Percentiles rank a stretch among this genome's conserved stretches.
Evolutionary conservation across 371 early-diverging fungal genomes (phyloP).

Genomic region (Choanephora cucurbitarum): DNA sequence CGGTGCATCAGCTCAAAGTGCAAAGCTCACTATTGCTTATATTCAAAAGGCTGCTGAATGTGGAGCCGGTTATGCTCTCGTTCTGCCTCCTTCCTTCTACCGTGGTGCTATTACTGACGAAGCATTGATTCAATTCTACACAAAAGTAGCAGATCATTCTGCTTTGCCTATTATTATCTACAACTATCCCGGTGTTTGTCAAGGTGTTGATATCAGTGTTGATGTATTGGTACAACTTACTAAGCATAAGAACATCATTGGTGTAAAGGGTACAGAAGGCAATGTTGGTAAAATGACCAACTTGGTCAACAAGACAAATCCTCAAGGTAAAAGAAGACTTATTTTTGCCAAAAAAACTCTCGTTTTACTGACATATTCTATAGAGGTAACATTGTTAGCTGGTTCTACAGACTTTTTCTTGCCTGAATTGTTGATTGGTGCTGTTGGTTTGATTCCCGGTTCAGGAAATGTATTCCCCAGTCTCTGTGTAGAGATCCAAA

Average conservation of each 20-base stretch:
- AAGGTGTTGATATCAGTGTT: constrained; percentile 44
- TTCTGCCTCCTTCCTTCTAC: constrained; percentile 51
- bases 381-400: constrained; percentile 44
- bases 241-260: constrained; percentile 46
- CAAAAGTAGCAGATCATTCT: constrained; percentile 40
- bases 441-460: constrained; percentile 46
- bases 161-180: constrained; percentile 50
- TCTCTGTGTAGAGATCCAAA: constrained; percentile 39
- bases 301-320: constrained; percentile 26
- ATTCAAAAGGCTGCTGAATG: constrained; percentile 35
- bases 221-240: constrained; percentile 31
- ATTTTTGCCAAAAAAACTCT: no score
- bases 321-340: constrained; percentile 25
- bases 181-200: constrained; percentile 53
- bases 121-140: constrained; percentile 34
- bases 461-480: constrained; percentile 44
- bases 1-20: constrained; percentile 43
- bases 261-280: constrained; percentile 52
- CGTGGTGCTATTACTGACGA: constrained; percentile 30
- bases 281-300: constrained; percentile 53
- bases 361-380: no score
- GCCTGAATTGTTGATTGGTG: constrained; percentile 44
- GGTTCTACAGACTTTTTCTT: constrained; percentile 51
- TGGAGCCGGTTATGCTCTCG: constrained; percentile 40
- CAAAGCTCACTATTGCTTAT: constrained; percentile 35